These are phyloP conservation scores for Saccharomycopsis capsularis DNA, from an alignment of 805 yeast genomes.

Conservation along the genomic window DNA sequence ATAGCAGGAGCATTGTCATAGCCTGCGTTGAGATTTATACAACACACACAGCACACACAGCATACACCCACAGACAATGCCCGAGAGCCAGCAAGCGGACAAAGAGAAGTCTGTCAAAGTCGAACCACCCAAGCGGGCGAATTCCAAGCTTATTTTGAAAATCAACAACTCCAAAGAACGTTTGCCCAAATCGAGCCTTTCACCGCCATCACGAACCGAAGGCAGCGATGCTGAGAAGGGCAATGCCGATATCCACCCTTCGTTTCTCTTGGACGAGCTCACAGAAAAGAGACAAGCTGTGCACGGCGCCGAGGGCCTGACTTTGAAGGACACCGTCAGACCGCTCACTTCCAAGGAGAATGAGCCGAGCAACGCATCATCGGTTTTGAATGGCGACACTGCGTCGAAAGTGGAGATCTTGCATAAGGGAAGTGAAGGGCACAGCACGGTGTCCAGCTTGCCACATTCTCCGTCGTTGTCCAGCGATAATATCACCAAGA, in stretches of 20 bases:
- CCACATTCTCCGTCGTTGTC: constrained; percentile 2
- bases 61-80: too few species aligned
- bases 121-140: not conserved
- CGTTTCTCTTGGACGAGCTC: constrained; percentile 17
- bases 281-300: constrained; percentile 18
- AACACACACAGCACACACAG: too few species aligned
- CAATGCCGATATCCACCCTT: constrained; percentile 13
- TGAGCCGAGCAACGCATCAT: constrained; percentile 18
- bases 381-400: constrained; percentile 14
- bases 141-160: constrained; percentile 14
- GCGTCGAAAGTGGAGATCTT: not conserved
- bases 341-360: constrained; percentile 18
- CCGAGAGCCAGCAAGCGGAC: too few species aligned
- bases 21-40: too few species aligned
- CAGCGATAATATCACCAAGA: constrained; percentile 2
- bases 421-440: not conserved
- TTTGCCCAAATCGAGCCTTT: constrained; percentile 14
- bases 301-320: constrained; percentile 17
- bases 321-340: constrained; percentile 4
- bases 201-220: not conserved
- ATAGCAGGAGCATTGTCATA: too few species aligned
- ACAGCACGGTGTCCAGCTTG: constrained; percentile 2
- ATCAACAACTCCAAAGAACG: constrained; percentile 16
- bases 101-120: too few species aligned
- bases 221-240: not conserved